Conservation (phyloP, 768 basidiomycete genomes). For the Ramaria rubella region DNA sequence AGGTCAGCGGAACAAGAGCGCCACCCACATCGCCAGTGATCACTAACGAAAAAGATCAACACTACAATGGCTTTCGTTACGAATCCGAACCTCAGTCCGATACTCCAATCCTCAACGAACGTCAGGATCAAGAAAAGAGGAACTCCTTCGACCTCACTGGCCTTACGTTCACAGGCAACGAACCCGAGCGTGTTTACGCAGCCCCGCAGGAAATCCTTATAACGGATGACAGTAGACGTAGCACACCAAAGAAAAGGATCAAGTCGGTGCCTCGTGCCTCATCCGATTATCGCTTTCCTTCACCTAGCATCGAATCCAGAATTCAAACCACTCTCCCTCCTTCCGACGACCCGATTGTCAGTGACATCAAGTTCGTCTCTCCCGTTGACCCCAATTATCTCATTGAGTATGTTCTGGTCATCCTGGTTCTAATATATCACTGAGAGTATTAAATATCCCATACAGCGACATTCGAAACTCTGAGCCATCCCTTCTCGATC, state of each 20-base stretch:
- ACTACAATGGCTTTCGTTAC: not conserved
- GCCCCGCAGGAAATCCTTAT: not conserved
- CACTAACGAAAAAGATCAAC: not conserved
- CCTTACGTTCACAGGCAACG: not conserved
- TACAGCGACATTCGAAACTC: not conserved
- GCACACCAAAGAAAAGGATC: slow-evolving; percentile 10
- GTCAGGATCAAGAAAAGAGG: not conserved
- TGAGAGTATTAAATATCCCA: not conserved
- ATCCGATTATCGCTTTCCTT: slow-evolving; percentile 6
- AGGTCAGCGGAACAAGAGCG: not conserved
- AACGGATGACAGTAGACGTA: slow-evolving; percentile 7
- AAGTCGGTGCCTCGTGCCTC: slow-evolving; percentile 11
- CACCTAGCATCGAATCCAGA: slow-evolving; percentile 11
- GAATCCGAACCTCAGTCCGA: slow-evolving; percentile 1
- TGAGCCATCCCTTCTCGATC: slow-evolving; percentile 2
- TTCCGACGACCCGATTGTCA: not conserved
- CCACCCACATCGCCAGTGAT: not conserved
- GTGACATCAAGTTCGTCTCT: slow-evolving; percentile 4
- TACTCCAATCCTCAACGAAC: not conserved
- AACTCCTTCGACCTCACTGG: not conserved
- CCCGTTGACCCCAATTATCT: slow-evolving; percentile 7
- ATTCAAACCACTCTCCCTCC: slow-evolving; percentile 1
- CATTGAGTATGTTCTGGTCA: slow-evolving; percentile 1
- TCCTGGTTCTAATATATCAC: not conserved
- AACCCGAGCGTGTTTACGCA: not conserved